A percentile compares a stretch with the other conserved stretches of the same genome.
These are phyloP conservation scores for Hypholoma sublateritium DNA, from an alignment of 768 basidiomycete genomes.

Conservation along the genomic window DNA sequence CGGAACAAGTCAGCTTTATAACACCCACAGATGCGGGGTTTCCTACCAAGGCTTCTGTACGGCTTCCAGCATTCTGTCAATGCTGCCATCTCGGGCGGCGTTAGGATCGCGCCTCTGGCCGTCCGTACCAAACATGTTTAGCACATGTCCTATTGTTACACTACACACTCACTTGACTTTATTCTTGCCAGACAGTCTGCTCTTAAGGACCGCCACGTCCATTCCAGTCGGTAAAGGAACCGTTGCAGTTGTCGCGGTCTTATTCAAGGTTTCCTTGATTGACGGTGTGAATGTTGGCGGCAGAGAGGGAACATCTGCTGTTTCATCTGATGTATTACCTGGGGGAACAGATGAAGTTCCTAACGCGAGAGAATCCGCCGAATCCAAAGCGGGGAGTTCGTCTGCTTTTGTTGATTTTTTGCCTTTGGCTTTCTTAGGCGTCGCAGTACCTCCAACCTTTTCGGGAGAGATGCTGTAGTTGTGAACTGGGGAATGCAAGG, in stretches of 20 bases:
- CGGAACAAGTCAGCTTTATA: conserved; percentile 1
- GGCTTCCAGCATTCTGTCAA: conserved; percentile 79
- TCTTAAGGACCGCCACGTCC: conserved; percentile 54
- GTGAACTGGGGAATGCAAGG: conserved; percentile 55
- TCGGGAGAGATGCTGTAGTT: conserved; percentile 49
- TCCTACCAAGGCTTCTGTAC: conserved; percentile 75
- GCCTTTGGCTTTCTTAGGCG: conserved; percentile 14
- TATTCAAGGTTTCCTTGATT: conserved; percentile 53
- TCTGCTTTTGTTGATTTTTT: conserved; percentile 25
- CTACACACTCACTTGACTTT: conserved; percentile 62
- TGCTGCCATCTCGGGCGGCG: conserved; percentile 79
- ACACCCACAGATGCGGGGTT: background rate
- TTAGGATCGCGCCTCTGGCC: conserved; percentile 66
- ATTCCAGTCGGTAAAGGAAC: conserved; percentile 59
- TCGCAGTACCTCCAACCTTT: conserved; percentile 34
- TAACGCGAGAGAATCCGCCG: conserved; percentile 5
- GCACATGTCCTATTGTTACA: conserved; percentile 11
- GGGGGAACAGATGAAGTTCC: conserved; percentile 37
- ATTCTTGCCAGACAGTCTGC: conserved; percentile 64
- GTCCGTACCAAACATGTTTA: conserved; percentile 3
- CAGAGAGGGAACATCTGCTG: conserved; percentile 34
- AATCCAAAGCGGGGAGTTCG: conserved; percentile 26
- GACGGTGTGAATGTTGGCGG: conserved; percentile 71
- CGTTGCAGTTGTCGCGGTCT: conserved; percentile 25
- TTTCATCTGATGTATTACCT: conserved; percentile 24